Evolutionary conservation across 1,284 basidiomycete genomes (phyloP).

Genomic region (Austroboletus novae-zelandiae): DNA sequence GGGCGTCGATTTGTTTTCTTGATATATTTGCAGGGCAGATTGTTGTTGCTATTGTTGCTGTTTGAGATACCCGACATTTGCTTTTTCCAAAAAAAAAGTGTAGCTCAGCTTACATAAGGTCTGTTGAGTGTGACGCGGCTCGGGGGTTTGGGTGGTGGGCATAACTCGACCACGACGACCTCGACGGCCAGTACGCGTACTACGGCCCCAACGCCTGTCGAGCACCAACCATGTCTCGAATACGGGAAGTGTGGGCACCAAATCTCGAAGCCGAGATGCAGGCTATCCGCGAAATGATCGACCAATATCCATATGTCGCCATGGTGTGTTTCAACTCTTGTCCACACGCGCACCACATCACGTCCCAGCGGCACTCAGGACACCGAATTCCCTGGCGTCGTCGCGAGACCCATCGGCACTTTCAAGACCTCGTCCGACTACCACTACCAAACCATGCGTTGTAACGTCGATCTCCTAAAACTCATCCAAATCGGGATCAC

Average conservation of each 20-base stretch:
- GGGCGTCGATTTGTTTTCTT: slow-evolving; percentile 11
- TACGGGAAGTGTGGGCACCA: slow-evolving; percentile 92
- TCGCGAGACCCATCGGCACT: slow-evolving; percentile 93
- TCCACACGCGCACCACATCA: neutral
- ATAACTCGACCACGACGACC: slow-evolving; percentile 22
- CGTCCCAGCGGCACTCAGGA: slow-evolving; percentile 56
- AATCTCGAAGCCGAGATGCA: slow-evolving; percentile 94
- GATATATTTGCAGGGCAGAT: neutral
- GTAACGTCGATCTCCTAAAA: slow-evolving; percentile 97
- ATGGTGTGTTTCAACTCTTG: slow-evolving; percentile 63
- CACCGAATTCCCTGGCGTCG: slow-evolving; percentile 98
- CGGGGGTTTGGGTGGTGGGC: slow-evolving; percentile 12
- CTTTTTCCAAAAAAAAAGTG: too few relatives aligned
- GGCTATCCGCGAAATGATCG: slow-evolving; percentile 82
- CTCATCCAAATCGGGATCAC: slow-evolving; percentile 98
- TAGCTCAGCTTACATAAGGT: slow-evolving; percentile 27
- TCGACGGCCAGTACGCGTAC: slow-evolving; percentile 2
- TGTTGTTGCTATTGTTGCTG: neutral
- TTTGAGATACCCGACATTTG: slow-evolving; percentile 11
- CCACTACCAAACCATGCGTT: slow-evolving; percentile 99
- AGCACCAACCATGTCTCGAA: slow-evolving; percentile 53
- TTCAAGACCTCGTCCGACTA: slow-evolving; percentile 98
- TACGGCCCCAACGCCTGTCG: slow-evolving; percentile 3
- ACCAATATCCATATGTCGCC: slow-evolving; percentile 91
- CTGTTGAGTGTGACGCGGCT: slow-evolving; percentile 16